phyloP scores from a whole-genome alignment of 2,329 filamentous ascomycete genomes.

The Phialophora macrospora region DNA sequence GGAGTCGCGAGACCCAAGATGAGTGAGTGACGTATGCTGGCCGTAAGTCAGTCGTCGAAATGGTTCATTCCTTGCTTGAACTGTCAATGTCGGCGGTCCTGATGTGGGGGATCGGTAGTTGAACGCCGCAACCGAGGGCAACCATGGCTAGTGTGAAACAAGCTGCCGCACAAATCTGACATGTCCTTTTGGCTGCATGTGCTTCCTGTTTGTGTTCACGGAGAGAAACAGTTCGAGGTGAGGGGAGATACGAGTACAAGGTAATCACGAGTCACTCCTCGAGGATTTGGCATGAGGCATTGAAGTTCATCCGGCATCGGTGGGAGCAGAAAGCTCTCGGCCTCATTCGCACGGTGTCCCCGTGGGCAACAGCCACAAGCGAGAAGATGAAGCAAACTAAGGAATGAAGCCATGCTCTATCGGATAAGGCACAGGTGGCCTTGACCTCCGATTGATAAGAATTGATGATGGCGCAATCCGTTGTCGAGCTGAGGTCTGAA shows the following conservation, averaged over 20 bases:
- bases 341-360: slow-evolving; percentile 21
- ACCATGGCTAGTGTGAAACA: slow-evolving; percentile 33
- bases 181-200: slow-evolving; percentile 2
- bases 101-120: slow-evolving; percentile 25
- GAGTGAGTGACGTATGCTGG: slow-evolving; percentile 19
- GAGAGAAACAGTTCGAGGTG: not conserved
- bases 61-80: slow-evolving; percentile 15
- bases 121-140: slow-evolving; percentile 25
- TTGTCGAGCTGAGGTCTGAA: slow-evolving; percentile 15
- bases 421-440: slow-evolving; percentile 15
- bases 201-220: slow-evolving; percentile 1
- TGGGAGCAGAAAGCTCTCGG: slow-evolving; percentile 1
- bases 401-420: slow-evolving; percentile 29
- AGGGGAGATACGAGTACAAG: not conserved
- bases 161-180: slow-evolving; percentile 19
- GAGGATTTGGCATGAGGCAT: not conserved
- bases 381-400: slow-evolving; percentile 32
- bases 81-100: not conserved
- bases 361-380: slow-evolving; percentile 29
- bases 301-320: not conserved
- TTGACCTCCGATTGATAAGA: slow-evolving; percentile 22
- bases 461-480: slow-evolving; percentile 31
- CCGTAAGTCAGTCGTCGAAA: not conserved
- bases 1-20: not conserved
- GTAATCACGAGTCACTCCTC: not conserved